A percentile compares a stretch with the other conserved stretches of the same genome.
phyloP scores from a whole-genome alignment of 1,139 yeast genomes.

The Hanseniaspora uvarum region DNA sequence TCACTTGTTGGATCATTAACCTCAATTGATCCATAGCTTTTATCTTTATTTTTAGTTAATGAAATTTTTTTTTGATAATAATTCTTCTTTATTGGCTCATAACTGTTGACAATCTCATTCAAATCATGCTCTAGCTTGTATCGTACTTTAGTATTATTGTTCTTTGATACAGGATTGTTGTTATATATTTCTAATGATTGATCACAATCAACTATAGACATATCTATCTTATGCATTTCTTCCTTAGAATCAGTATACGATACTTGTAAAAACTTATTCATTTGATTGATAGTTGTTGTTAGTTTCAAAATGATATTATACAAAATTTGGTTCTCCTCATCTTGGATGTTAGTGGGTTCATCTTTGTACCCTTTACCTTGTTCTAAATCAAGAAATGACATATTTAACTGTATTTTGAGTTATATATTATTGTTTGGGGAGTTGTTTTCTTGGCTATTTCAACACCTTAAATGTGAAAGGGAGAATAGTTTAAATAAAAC shows the following conservation, averaged over 20 bases:
- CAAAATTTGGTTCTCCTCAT: constrained; percentile 13
- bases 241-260: not conserved
- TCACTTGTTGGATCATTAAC: not conserved
- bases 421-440: not conserved
- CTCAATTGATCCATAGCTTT: constrained; percentile 4
- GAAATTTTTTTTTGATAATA: not conserved
- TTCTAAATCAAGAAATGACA: constrained; percentile 18
- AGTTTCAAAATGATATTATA: constrained; percentile 8
- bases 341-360: not conserved
- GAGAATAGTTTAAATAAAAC: not conserved
- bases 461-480: too few relatives aligned
- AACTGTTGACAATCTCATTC: constrained; percentile 25
- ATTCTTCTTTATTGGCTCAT: not conserved
- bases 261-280: constrained; percentile 1
- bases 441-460: not conserved
- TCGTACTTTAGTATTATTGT: constrained; percentile 5
- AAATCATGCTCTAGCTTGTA: constrained; percentile 16
- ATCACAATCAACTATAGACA: constrained; percentile 6
- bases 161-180: not conserved
- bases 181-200: constrained; percentile 3
- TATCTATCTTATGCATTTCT: not conserved
- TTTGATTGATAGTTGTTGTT: constrained; percentile 4
- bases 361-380: not conserved
- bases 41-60: not conserved
- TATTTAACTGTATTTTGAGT: not conserved